Percentiles rank a stretch among this genome's conserved stretches.
These are phyloP conservation scores for Quercus aquifolioides DNA, from an alignment of 306 rosid species.

Conservation along the genomic window DNA sequence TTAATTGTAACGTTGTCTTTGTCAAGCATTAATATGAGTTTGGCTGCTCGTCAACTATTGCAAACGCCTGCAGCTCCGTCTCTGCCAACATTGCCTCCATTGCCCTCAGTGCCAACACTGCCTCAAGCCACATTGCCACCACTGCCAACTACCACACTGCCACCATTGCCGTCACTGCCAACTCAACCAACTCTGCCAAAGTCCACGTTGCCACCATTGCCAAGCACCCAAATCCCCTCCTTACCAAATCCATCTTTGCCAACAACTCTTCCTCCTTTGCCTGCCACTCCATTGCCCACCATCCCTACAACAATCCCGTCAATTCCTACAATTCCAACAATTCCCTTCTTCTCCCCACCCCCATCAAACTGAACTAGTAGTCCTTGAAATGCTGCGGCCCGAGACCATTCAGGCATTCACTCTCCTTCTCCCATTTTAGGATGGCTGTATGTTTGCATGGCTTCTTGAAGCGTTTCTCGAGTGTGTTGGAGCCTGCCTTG, in stretches of 20 bases:
- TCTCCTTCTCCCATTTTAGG: not conserved
- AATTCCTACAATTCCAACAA: not conserved
- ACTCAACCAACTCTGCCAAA: conserved; percentile 17
- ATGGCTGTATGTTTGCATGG: not conserved
- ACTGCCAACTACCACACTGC: not conserved
- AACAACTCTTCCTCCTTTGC: conserved; percentile 24
- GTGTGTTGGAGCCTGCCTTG: not conserved
- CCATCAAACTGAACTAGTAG: conserved; percentile 20
- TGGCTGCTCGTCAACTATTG: conserved; percentile 27
- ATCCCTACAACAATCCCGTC: conserved; percentile 15
- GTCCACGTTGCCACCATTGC: conserved; percentile 24
- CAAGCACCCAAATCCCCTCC: conserved; percentile 11
- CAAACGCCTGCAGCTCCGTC: conserved; percentile 26
- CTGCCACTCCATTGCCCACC: conserved; percentile 13
- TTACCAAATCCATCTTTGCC: conserved; percentile 13
- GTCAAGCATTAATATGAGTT: conserved; percentile 25
- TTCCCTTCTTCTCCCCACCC: conserved; percentile 18
- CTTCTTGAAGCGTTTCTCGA: too few species aligned
- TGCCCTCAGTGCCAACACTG: conserved; percentile 6
- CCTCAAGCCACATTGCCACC: conserved; percentile 16
- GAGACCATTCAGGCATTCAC: not conserved
- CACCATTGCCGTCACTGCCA: not conserved
- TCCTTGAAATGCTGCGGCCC: not conserved
- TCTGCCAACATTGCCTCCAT: conserved; percentile 17
- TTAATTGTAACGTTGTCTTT: not conserved